phyloP scores from a whole-genome alignment of 345 rosid species.

The Ceriops decandra region DNA sequence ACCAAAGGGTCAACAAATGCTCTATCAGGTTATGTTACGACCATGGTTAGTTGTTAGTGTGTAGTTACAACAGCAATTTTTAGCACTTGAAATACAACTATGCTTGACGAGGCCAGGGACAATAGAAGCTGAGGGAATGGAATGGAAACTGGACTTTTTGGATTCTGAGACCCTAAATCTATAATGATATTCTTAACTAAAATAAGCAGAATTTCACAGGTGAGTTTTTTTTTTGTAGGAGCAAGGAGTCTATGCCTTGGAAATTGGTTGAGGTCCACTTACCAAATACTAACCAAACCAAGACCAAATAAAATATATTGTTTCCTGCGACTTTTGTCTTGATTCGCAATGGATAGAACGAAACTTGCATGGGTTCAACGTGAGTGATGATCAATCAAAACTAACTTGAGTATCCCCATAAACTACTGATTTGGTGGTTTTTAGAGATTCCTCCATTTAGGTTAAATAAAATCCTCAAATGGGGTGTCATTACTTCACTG shows the following conservation, averaged over 20 bases:
- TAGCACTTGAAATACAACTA: background rate
- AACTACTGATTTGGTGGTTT: constrained; percentile 46
- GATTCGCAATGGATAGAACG: constrained; percentile 21
- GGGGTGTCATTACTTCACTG: background rate
- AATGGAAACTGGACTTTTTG: constrained; percentile 74
- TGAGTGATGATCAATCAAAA: constrained; percentile 6
- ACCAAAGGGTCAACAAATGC: background rate
- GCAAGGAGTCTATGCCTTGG: constrained; percentile 34
- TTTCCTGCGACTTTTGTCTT: constrained; percentile 25
- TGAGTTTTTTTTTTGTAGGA: constrained; percentile 12
- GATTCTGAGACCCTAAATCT: constrained; percentile 42
- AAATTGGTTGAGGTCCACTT: constrained; percentile 48
- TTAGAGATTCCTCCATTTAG: constrained; percentile 54
- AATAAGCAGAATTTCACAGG: constrained; percentile 19
- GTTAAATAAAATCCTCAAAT: constrained; percentile 14
- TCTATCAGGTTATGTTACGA: background rate
- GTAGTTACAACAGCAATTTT: no score
- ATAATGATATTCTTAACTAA: constrained; percentile 27
- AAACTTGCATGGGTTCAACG: constrained; percentile 15
- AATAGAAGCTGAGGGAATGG: constrained; percentile 96
- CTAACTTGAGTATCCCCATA: constrained; percentile 41
- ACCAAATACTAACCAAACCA: constrained; percentile 28
- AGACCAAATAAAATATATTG: constrained; percentile 1
- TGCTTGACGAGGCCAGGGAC: constrained; percentile 65
- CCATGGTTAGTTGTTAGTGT: background rate